phyloP scores from a whole-genome alignment of 2,329 filamentous ascomycete genomes.

The Emergomyces africanus region DNA sequence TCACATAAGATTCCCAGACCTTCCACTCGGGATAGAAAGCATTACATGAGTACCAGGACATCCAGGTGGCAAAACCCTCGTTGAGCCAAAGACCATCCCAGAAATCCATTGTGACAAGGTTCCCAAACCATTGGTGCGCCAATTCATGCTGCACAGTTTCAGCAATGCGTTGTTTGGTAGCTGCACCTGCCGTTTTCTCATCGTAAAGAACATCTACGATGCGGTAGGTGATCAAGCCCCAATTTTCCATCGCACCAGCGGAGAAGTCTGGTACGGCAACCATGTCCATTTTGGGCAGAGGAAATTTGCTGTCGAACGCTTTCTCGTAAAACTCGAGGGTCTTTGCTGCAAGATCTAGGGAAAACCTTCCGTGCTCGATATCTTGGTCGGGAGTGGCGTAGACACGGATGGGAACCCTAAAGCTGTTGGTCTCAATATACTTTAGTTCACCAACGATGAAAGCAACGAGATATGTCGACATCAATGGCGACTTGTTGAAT shows the following conservation, averaged over 20 bases:
- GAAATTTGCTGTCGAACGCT: conserved; percentile 77
- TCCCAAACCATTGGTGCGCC: conserved; percentile 97
- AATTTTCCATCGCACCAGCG: conserved; percentile 96
- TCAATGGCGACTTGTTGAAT: conserved; percentile 82
- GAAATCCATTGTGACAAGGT: conserved; percentile 96
- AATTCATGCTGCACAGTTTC: conserved; percentile 95
- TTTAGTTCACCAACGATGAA: conserved; percentile 93
- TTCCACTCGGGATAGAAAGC: conserved; percentile 97
- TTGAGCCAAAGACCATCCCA: conserved; percentile 98
- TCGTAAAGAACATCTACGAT: conserved; percentile 84
- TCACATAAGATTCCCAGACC: conserved; percentile 92
- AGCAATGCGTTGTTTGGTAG: conserved; percentile 82
- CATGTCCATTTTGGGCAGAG: conserved; percentile 91
- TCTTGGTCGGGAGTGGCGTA: conserved; percentile 83
- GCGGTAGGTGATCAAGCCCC: conserved; percentile 90
- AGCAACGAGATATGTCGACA: conserved; percentile 92
- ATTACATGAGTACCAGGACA: conserved; percentile 92
- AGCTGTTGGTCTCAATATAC: conserved; percentile 81
- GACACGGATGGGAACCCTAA: conserved; percentile 86
- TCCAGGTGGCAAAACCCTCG: conserved; percentile 82
- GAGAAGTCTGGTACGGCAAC: conserved; percentile 93
- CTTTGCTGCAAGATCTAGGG: conserved; percentile 74
- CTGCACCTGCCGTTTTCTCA: conserved; percentile 79
- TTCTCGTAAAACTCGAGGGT: conserved; percentile 93
- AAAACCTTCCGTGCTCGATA: conserved; percentile 84